These are phyloP conservation scores for Ophiorrhiza pumila DNA, from an alignment of 257 asterid species.

Conservation along the genomic window DNA sequence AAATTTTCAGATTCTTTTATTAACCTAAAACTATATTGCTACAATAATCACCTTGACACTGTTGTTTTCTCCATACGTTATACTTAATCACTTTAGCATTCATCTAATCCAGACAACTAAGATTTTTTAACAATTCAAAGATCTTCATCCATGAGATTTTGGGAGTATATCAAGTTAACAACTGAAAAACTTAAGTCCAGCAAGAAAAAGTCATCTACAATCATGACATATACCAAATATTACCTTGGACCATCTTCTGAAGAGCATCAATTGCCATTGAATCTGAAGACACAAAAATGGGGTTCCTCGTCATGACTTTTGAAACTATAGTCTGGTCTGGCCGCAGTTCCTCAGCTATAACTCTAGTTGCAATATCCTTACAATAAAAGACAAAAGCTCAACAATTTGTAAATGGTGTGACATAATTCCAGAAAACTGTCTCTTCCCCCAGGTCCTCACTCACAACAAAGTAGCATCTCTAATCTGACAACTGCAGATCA, in stretches of 20 bases:
- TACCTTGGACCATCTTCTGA: constrained; percentile 99
- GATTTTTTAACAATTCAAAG: neutral
- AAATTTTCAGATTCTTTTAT: neutral
- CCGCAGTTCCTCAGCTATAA: constrained; percentile 87
- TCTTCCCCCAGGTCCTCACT: neutral
- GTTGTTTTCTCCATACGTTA: neutral
- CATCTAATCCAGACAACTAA: neutral
- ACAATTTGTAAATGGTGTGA: neutral
- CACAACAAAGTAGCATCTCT: neutral
- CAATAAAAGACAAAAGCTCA: constrained; percentile 19
- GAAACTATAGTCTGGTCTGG: constrained; percentile 82
- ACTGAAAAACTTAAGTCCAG: neutral
- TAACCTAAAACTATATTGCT: neutral
- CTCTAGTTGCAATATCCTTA: constrained; percentile 92
- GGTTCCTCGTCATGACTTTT: constrained; percentile 93
- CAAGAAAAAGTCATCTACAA: neutral
- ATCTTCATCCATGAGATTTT: neutral
- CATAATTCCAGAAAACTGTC: neutral
- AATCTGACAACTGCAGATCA: neutral
- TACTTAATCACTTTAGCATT: neutral
- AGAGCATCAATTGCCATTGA: constrained; percentile 91
- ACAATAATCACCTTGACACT: neutral
- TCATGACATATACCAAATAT: neutral
- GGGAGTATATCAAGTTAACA: neutral
- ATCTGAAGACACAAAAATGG: constrained; percentile 83